Conservation (phyloP, 2,329 filamentous ascomycete species). For the Paecilomyces niveus region DNA sequence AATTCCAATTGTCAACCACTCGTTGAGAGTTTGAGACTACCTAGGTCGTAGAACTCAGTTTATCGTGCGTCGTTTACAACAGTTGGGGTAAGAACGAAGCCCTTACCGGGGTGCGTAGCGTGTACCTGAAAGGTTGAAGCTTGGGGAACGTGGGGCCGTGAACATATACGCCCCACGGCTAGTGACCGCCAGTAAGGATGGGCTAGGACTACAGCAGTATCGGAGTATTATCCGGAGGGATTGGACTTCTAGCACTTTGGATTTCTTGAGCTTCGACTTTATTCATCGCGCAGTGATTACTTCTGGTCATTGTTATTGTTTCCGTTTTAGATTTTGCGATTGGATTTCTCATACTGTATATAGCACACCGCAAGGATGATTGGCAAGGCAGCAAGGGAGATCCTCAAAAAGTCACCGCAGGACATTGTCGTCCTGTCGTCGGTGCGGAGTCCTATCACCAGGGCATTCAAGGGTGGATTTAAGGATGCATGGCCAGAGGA, state of each 20-base stretch:
- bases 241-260: neutral
- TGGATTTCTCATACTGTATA: neutral
- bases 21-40: too few relatives aligned
- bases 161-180: neutral
- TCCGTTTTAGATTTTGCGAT: neutral
- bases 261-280: neutral
- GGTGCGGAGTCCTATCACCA: slow-evolving; percentile 75
- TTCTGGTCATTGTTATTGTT: neutral
- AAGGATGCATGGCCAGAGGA: slow-evolving; percentile 54
- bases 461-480: slow-evolving; percentile 81
- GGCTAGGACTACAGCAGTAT: neutral
- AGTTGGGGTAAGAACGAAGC: neutral
- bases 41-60: too few relatives aligned
- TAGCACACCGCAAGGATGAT: slow-evolving; percentile 2
- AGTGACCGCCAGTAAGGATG: neutral
- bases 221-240: too few relatives aligned
- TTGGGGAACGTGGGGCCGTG: neutral
- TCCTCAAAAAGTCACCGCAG: slow-evolving; percentile 65
- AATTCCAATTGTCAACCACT: too few relatives aligned
- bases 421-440: slow-evolving; percentile 92
- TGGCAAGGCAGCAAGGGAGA: slow-evolving; percentile 4
- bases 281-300: neutral
- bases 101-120: too few relatives aligned
- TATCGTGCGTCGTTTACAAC: too few relatives aligned
- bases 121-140: neutral